Evolutionary conservation across 2,329 filamentous ascomycete genomes (phyloP), one percentile per base, ranked within the genome.

Genomic region (Trichophyton benhamiae): DNA sequence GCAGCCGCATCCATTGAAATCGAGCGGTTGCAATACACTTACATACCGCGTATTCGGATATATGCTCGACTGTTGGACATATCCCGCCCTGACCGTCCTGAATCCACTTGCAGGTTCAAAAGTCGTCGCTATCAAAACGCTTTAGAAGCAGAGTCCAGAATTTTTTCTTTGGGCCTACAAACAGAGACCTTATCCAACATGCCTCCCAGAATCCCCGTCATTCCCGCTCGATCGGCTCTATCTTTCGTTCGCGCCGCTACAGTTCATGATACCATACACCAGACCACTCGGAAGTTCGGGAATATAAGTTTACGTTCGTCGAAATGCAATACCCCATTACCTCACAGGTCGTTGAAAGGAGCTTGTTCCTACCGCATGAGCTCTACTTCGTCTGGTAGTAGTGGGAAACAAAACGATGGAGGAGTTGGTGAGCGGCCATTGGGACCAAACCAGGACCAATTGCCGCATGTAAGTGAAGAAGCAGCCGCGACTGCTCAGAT

Each of bases 381-480:
- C 61, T 76, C 74, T 22, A 74, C 72, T 5, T 65, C 65, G 38
- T 66, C 68, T 9, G 42, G 58, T 33, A 17, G 25, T 3, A 68
- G 64, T 63, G 63, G 66, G 59, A 67, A 67, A 41, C 64, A 67
- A 41, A 69, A 72, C 42, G 67, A 70, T 59, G 61, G 63, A 27
- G 64, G 66, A 42, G 52, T 67, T 17, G 63, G 67, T 15, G 67
- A 72, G 38, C 65, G 70, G 36, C 63, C 67, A 49, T 71, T 71
- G 53, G 78, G 77, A 22, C 77, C 81, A 11, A 82, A 80, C 62
- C 77, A 79, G 72, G 77, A 81, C 64, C 72, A 70, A 33, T 72
- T 84, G 60, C 81, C 82, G 48, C 79, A 84, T 74, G 82, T 87
- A 33, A 85, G 80, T 64, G 83, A 87, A 69, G 85, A 88, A 71